Conservation (phyloP, 768 basidiomycete species). For the Mycena capillaripes region DNA sequence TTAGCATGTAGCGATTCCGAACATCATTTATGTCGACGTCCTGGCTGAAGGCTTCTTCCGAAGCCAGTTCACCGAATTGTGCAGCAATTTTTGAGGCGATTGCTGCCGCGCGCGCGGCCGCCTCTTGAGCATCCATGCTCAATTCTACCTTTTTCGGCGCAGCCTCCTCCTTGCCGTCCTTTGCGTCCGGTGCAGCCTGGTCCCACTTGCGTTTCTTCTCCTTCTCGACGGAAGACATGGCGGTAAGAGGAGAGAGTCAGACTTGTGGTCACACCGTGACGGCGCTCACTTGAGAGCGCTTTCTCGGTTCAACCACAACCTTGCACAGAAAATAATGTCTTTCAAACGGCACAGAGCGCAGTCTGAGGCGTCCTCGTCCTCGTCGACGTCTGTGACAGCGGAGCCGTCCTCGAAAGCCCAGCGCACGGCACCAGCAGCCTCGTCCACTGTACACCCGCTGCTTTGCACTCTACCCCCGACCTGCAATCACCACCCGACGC, state of each 20-base stretch:
- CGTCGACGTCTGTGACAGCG: slow-evolving; percentile 41
- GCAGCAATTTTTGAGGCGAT: slow-evolving; percentile 97
- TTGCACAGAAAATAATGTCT: slow-evolving; percentile 24
- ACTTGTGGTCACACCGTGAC: neutral
- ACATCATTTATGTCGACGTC: slow-evolving; percentile 72
- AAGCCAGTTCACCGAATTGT: slow-evolving; percentile 68
- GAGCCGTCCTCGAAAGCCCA: slow-evolving; percentile 49
- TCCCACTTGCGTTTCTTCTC: slow-evolving; percentile 54
- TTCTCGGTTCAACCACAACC: neutral
- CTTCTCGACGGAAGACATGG: slow-evolving; percentile 26
- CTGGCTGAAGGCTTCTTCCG: slow-evolving; percentile 71
- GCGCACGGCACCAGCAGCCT: slow-evolving; percentile 39
- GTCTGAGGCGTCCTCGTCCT: slow-evolving; percentile 53
- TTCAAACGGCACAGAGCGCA: slow-evolving; percentile 55
- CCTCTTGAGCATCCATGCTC: slow-evolving; percentile 53
- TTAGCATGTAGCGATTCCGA: slow-evolving; percentile 94
- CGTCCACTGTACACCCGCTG: slow-evolving; percentile 53
- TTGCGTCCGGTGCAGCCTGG: slow-evolving; percentile 62
- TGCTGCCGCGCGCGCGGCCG: slow-evolving; percentile 70
- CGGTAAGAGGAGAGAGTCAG: neutral
- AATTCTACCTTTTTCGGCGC: slow-evolving; percentile 64
- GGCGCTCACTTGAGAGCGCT: too few relatives aligned
- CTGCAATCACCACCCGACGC: slow-evolving; percentile 77
- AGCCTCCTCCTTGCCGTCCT: slow-evolving; percentile 58
- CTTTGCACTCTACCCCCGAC: slow-evolving; percentile 88